Evolutionary conservation across 2,329 filamentous ascomycete genomes (phyloP), one percentile per base, ranked within the genome.

Genomic region (Parastagonospora avenae): DNA sequence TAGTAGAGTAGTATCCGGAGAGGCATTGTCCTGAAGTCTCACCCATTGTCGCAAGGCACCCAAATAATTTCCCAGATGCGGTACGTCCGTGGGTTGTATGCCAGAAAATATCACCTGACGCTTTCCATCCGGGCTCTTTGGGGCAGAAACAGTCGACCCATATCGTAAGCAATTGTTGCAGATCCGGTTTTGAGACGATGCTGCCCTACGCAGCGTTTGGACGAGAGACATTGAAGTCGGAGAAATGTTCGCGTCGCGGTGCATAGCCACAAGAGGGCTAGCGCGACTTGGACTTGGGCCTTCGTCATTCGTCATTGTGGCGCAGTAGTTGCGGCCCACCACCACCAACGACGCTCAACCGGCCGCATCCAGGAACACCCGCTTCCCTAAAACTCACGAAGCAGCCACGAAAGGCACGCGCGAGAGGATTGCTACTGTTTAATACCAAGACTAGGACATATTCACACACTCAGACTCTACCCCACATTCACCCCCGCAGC

Each of bases 1-100:
- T 27, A 95, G 76, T 15, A 96, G 79, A 50, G 82, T 87, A 9
- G 86, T 84, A 4, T 76, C 77, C 2, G 80, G 69, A 0, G 77
- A 59, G 0, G 85, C 79, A 32, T 82, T 77, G 54, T 91, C 78
- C 60, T 99, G 93, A 7, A 97, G 80, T 54, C 82, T 81, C 40
- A 89, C 88, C 94, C 94, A 99, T 80, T 91, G 86, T 43, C 85
- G 84, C 48, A 99, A 78, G 12, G 94, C 94, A 24, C 94, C 94
- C 9, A 96, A 82, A 74, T 97, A 99, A 76, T 99, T 99, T 48
- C 94, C 94, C 28, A 99, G 78, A 73, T 99, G 94, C 11, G 94
- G 94, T 19, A 95, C 82, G 31, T 93, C 94, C 0, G 94, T 99
- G 14, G 94, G 94, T 74, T 99, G 94, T 63, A 99, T 99, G 46